Evolutionary conservation across 73 alveolate species (phyloP).

Genomic region (Paraurostyla sp.): DNA sequence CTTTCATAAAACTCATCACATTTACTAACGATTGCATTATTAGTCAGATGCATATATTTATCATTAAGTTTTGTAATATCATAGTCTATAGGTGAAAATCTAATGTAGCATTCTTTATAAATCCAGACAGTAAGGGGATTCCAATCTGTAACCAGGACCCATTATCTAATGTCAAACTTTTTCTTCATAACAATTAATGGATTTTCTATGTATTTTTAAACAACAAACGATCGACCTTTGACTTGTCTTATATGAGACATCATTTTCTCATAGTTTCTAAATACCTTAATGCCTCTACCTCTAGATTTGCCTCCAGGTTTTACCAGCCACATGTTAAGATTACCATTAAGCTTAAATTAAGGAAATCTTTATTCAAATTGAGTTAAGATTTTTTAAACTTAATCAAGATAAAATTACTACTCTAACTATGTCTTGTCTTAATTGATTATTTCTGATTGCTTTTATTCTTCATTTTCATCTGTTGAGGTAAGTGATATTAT

Average conservation of each 20-base stretch:
- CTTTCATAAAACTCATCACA: constrained; percentile 83
- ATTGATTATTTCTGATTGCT: not conserved
- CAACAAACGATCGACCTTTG: constrained; percentile 88
- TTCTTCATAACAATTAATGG: constrained; percentile 89
- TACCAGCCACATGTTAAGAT: constrained; percentile 93
- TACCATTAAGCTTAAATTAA: constrained; percentile 78
- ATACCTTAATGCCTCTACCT: constrained; percentile 93
- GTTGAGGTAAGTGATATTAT: too few species aligned
- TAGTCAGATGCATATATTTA: constrained; percentile 75
- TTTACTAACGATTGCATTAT: constrained; percentile 84
- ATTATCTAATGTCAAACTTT: constrained; percentile 96
- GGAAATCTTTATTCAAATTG: constrained; percentile 69
- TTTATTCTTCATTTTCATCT: constrained; percentile 1
- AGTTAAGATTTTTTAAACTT: not conserved
- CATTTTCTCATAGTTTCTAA: constrained; percentile 87
- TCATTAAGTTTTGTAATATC: constrained; percentile 72
- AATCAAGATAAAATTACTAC: not conserved
- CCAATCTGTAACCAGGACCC: constrained; percentile 97
- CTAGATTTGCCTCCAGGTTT: constrained; percentile 96
- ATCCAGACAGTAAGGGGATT: constrained; percentile 91
- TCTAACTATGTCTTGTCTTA: not conserved
- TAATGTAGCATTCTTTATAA: constrained; percentile 80
- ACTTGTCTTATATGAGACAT: constrained; percentile 79
- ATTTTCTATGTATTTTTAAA: constrained; percentile 96
- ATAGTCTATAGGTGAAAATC: constrained; percentile 89